Evolutionary conservation across 2,329 filamentous ascomycete species (phyloP), one percentile per base, ranked within the genome.

Genomic region (Xylaria multiplex): DNA sequence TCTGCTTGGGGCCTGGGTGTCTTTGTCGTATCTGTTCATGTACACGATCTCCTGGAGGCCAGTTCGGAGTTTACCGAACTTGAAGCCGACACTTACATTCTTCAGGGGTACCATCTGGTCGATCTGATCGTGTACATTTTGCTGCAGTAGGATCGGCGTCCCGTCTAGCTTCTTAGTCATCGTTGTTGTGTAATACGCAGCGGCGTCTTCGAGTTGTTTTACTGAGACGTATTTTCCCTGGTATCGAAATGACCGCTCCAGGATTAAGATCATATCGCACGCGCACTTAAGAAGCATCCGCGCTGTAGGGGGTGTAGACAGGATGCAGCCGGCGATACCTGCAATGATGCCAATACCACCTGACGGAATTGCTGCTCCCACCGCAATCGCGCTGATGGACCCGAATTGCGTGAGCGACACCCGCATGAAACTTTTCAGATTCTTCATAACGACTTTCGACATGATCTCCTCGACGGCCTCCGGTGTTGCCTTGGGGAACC

Each of bases 381-480:
- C 3, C 6, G 64, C 24, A 27, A 50, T 16, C 7, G 58, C 64
- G 16, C 64, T 58, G 19, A 66, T 49, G 16, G 59, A 16, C 14
- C 32, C 55, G 7, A 58, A 67, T 3, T 67, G 65, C 1, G 55
- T 22, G 50, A 67, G 61, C 5, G 57, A 64, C 7, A 67, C 61
- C 1, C 30, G 27, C 65, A 64, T 67, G n/a, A 64, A 67, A 14
- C 37, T 53, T 7, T 37, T 56, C 1, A 67, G 45, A 8, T 60
- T 64, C 19, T 64, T 61, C 52, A 57, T 64, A 1, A 61, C 60
- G 1, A 64, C 61, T 5, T 56, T 40, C 1, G 65, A 67, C 65
- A 67, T 67, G 37, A 67, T 64, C 57, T 64, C 57, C 9, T 64
- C 65, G 16, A 67, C 61, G 14, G 65, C 65, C 53, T 67, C 61